phyloP scores from a whole-genome alignment of 2,329 filamentous ascomycete species.

The Fonsecaea monophora region DNA sequence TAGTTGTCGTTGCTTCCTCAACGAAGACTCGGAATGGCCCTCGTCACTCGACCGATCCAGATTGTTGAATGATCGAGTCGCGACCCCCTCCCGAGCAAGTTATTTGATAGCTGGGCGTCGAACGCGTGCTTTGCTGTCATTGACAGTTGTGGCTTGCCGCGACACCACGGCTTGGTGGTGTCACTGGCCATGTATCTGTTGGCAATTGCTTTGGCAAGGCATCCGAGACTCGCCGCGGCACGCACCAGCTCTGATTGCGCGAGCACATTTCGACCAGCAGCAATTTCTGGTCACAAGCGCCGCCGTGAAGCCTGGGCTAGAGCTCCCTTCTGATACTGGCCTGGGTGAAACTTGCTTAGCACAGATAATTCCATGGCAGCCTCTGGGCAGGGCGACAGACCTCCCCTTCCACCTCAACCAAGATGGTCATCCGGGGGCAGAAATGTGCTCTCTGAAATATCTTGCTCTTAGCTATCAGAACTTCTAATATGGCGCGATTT shows the following conservation, averaged over 20 bases:
- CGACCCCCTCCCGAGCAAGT: too few relatives aligned
- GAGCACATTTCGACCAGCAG: neutral
- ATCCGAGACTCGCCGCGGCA: neutral
- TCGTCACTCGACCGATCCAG: too few relatives aligned
- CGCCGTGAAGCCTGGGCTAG: neutral
- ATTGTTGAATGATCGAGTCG: too few relatives aligned
- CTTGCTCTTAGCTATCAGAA: neutral
- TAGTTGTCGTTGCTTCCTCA: too few relatives aligned
- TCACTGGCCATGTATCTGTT: neutral
- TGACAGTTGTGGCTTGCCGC: too few relatives aligned
- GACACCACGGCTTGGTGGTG: too few relatives aligned
- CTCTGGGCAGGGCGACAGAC: neutral
- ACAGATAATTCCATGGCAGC: neutral
- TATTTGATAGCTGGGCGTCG: too few relatives aligned
- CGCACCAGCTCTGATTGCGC: neutral
- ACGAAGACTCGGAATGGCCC: too few relatives aligned
- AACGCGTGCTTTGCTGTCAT: too few relatives aligned
- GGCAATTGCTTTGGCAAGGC: neutral
- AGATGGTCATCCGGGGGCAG: neutral
- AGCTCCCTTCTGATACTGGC: neutral
- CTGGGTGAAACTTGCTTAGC: neutral
- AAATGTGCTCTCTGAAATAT: conserved; percentile 1
- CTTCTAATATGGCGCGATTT: neutral
- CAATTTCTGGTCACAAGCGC: neutral
- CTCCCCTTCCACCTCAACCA: neutral